phyloP scores from a whole-genome alignment of 1,284 basidiomycete genomes.

The Ustilago loliicola region DNA sequence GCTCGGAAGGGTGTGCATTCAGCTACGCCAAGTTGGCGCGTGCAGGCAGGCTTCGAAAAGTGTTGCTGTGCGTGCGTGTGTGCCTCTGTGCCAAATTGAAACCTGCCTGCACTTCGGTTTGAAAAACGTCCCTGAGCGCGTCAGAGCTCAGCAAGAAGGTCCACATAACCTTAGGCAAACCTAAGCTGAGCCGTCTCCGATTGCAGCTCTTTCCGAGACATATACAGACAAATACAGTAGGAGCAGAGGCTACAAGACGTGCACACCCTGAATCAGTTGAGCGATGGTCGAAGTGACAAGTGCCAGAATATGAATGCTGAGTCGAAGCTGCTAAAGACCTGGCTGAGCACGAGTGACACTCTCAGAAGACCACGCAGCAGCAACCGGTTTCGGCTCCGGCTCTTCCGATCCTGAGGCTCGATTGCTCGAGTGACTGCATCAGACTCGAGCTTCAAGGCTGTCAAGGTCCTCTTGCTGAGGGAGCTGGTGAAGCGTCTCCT shows the following conservation, averaged over 20 bases:
- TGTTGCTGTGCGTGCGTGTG: conserved; percentile 11
- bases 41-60: neutral
- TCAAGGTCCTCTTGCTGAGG: too few relatives aligned
- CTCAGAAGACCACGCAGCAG: neutral
- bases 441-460: neutral
- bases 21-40: conserved; percentile 15
- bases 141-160: neutral
- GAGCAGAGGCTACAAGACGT: neutral
- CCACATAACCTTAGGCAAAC: too few relatives aligned
- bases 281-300: neutral
- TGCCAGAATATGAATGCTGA: neutral
- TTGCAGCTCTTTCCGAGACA: neutral
- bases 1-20: conserved; percentile 1
- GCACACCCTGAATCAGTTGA: neutral
- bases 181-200: neutral
- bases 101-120: conserved; percentile 7
- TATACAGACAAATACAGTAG: neutral
- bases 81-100: conserved; percentile 11
- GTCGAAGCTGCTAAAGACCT: neutral
- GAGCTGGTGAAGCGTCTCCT: neutral
- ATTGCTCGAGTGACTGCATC: neutral
- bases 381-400: neutral
- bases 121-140: conserved; percentile 10
- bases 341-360: neutral
- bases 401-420: neutral